Base-by-base conservation (phyloP, 208 protist species). In the Crithidia sp. region DNA sequence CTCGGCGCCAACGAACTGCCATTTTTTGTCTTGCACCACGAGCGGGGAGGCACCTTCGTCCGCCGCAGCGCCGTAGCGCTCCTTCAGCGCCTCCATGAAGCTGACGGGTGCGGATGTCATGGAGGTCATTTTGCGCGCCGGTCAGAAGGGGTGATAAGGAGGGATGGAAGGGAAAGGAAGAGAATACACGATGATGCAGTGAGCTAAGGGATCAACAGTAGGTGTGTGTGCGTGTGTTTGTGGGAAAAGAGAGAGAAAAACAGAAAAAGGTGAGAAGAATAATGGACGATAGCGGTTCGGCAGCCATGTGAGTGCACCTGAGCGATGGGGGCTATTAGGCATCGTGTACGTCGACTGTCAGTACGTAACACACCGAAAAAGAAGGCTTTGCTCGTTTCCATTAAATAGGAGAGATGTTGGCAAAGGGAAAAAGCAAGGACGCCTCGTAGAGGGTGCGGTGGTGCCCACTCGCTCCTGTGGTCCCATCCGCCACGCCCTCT, bases 1-100 rank as follows among this genome's bases (percentile, higher is more conserved):
- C 53, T 93, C 88, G 76, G 92, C 92, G 19, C 92, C 92, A 0
- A 97, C 89, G 56, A 97, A 83, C 50, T 91, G 85, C 92, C 92
- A 97, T 56, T 81, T 92, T 39, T 90, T 89, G 69, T 90, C 44
- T 36, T 71, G 28, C 77, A 37, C 55, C 56, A 2, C 61, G 50
- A 59, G 65, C 76, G 69, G 77, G 67, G 89, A 87, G 36, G 55
- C 61, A 13, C 60, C 52, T 5, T 66, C 76, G 74, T 95, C 92
- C 54, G 90, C 86, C 3, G 79, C 67, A n/a, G 85, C 77, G 36
- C 92, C 92, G 76, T 97, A 97, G 28, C 92, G 90, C 8, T 64
- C 63, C 55, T 80, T 82, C 28, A 97, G 60, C 2, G 90, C 92
- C 17, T 97, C 90, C 49, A 95, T 60, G 63, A 97, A 95, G 75